Percentiles rank a stretch among this genome's conserved stretches.
These are phyloP conservation scores for Aspergillus uvarum DNA, from an alignment of 2,329 filamentous ascomycete species.

Conservation along the genomic window DNA sequence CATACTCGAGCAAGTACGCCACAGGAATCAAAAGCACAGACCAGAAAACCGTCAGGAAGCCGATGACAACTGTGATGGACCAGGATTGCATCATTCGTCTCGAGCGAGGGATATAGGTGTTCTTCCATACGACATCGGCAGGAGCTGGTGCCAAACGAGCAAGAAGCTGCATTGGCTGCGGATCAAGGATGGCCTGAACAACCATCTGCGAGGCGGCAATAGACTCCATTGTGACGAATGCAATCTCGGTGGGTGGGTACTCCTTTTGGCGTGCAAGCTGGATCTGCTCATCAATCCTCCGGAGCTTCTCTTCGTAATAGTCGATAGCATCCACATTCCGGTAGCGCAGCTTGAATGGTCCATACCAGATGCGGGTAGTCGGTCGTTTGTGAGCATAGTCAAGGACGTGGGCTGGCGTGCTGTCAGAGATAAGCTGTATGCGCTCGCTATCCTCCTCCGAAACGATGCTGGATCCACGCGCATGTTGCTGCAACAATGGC, in stretches of 20 bases:
- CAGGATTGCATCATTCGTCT: slow-evolving; percentile 76
- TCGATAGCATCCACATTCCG: slow-evolving; percentile 85
- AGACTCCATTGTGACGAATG: slow-evolving; percentile 97
- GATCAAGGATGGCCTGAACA: slow-evolving; percentile 89
- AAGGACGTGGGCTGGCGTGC: slow-evolving; percentile 42
- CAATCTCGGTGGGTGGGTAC: slow-evolving; percentile 76
- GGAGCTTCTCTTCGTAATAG: slow-evolving; percentile 85
- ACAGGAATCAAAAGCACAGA: slow-evolving; percentile 76
- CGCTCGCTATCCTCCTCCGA: slow-evolving; percentile 56
- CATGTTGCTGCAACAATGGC: slow-evolving; percentile 52
- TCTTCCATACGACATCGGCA: slow-evolving; percentile 90
- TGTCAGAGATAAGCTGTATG: slow-evolving; percentile 57
- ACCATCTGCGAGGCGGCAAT: slow-evolving; percentile 93
- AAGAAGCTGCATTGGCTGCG: slow-evolving; percentile 78
- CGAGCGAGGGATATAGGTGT: slow-evolving; percentile 78
- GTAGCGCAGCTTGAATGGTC: slow-evolving; percentile 69
- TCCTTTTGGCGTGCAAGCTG: slow-evolving; percentile 67
- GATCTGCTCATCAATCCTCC: slow-evolving; percentile 74
- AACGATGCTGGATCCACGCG: slow-evolving; percentile 34
- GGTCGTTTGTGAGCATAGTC: slow-evolving; percentile 57
- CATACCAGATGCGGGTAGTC: slow-evolving; percentile 73
- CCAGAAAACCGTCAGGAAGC: slow-evolving; percentile 83
- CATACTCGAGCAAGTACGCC: slow-evolving; percentile 75
- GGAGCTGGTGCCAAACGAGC: slow-evolving; percentile 86
- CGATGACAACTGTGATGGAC: slow-evolving; percentile 80